Percentiles rank a stretch among this genome's conserved stretches.
Evolutionary conservation across 129 eudicot species (phyloP).

Genomic region (Sambucus nigra): DNA sequence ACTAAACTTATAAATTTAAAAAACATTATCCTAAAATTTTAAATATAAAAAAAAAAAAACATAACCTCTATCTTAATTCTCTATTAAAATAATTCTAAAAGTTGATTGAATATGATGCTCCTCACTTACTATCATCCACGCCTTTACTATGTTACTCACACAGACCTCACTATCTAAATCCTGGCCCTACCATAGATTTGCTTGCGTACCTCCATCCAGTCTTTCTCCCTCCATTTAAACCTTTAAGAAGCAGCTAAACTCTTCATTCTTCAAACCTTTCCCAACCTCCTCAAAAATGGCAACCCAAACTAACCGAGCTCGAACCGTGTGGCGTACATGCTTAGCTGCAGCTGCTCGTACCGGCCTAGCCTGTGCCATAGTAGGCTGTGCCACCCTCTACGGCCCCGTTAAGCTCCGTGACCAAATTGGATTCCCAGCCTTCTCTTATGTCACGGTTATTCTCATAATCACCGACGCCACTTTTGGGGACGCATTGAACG

Average conservation of each 20-base stretch:
- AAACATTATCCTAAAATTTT: too few relatives aligned
- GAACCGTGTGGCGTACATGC: conserved; percentile 41
- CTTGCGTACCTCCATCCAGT: neutral
- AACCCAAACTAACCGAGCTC: too few relatives aligned
- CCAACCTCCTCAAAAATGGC: too few relatives aligned
- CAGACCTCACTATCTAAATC: too few relatives aligned
- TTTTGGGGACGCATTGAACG: conserved; percentile 63
- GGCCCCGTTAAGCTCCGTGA: conserved; percentile 49
- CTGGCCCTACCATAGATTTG: too few relatives aligned
- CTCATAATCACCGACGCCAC: conserved; percentile 71
- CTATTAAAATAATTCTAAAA: too few relatives aligned
- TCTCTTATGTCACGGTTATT: conserved; percentile 66
- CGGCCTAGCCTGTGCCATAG: conserved; percentile 62
- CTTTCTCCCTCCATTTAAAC: neutral
- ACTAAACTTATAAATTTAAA: too few relatives aligned
- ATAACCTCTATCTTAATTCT: too few relatives aligned
- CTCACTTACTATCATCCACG: too few relatives aligned
- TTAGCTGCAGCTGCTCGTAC: conserved; percentile 61
- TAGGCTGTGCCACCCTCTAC: conserved; percentile 54
- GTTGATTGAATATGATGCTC: too few relatives aligned
- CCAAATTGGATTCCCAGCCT: conserved; percentile 62
- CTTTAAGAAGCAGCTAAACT: neutral
- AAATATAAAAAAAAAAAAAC: too few relatives aligned
- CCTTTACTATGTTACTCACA: too few relatives aligned
- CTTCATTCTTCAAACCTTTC: neutral